Conservation (phyloP, 257 asterid species). For the Mentha longifolia region DNA sequence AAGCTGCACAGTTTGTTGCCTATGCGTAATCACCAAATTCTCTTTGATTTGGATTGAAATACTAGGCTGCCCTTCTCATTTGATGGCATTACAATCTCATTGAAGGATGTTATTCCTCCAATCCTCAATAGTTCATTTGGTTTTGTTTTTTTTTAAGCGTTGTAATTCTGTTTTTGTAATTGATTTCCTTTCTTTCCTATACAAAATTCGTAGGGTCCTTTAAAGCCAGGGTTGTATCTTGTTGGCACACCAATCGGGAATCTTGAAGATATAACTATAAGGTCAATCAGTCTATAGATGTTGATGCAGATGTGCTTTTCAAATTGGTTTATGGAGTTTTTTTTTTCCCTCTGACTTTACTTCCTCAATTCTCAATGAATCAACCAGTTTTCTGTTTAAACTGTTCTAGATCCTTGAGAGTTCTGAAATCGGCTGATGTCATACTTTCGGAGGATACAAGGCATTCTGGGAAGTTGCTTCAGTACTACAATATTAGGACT, state of each 20-base stretch:
- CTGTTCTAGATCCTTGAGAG: slow-evolving; percentile 75
- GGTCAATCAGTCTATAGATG: slow-evolving; percentile 44
- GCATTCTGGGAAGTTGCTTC: slow-evolving; percentile 95
- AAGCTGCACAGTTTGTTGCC: too few species aligned
- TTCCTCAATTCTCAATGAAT: neutral
- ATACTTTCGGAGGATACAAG: slow-evolving; percentile 93
- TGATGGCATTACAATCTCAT: neutral
- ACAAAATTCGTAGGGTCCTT: slow-evolving; percentile 58
- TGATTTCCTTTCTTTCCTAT: neutral
- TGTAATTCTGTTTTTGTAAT: slow-evolving; percentile 8
- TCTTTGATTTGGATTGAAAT: too few species aligned
- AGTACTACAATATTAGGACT: slow-evolving; percentile 71
- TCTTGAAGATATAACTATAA: slow-evolving; percentile 92
- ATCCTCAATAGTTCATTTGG: too few species aligned
- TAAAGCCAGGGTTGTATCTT: slow-evolving; percentile 84
- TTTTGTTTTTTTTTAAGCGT: neutral
- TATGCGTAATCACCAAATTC: too few species aligned
- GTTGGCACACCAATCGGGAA: slow-evolving; percentile 97
- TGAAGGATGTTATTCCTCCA: too few species aligned
- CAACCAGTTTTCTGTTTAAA: neutral
- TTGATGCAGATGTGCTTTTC: slow-evolving; percentile 7
- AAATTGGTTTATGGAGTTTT: neutral
- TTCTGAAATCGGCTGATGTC: slow-evolving; percentile 80
- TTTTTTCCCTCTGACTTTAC: neutral
- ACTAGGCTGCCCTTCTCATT: neutral